Evolutionary conservation across 331 rosid genomes (phyloP).

Genomic region (Telfairia occidentalis): DNA sequence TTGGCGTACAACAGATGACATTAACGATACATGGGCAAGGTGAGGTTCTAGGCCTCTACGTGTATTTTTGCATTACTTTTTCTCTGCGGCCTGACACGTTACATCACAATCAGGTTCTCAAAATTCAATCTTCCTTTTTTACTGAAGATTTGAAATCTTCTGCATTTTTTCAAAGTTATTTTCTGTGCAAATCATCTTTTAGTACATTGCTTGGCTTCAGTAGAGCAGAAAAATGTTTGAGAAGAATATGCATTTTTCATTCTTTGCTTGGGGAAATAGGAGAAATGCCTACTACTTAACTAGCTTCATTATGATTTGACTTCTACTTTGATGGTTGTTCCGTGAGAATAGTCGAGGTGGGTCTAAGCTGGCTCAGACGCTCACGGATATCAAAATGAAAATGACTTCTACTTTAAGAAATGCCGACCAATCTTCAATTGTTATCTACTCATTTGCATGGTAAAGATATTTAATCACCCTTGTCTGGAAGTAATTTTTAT

Average conservation of each 20-base stretch:
- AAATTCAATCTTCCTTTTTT: not conserved
- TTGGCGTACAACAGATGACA: constrained; percentile 96
- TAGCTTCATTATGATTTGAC: too few relatives aligned
- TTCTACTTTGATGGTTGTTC: too few relatives aligned
- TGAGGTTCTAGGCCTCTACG: constrained; percentile 23
- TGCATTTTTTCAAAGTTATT: not conserved
- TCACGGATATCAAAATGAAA: too few relatives aligned
- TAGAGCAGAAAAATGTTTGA: not conserved
- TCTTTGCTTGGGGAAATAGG: not conserved
- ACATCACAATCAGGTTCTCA: not conserved
- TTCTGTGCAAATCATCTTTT: not conserved
- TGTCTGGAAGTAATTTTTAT: not conserved
- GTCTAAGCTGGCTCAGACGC: too few relatives aligned
- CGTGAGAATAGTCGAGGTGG: too few relatives aligned
- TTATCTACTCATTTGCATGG: not conserved
- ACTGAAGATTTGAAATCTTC: not conserved
- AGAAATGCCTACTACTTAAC: not conserved
- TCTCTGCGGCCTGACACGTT: not conserved
- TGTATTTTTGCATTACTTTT: constrained; percentile 2
- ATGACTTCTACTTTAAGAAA: too few relatives aligned
- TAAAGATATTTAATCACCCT: not conserved
- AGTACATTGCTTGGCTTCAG: not conserved
- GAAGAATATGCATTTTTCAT: not conserved
- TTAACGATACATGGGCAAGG: constrained; percentile 95
- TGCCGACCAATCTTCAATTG: not conserved